Conservation (phyloP, 345 rosid species). For the Citrus mangshanensis region DNA sequence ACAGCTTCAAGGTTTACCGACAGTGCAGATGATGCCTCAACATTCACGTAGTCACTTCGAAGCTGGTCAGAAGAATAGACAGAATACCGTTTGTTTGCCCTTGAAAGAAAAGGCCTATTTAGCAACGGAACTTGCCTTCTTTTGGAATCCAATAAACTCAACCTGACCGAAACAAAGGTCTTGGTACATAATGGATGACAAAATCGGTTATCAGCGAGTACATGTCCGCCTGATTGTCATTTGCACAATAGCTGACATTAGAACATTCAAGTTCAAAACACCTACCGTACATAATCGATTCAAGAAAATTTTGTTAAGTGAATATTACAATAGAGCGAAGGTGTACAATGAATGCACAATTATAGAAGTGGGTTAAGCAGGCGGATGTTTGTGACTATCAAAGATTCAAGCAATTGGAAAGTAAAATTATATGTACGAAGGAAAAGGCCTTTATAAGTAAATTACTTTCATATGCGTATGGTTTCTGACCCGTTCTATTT, state of each 20-base stretch:
- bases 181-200: constrained; percentile 18
- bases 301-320: not conserved
- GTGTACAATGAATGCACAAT: not conserved
- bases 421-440: not conserved
- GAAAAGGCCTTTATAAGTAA: not conserved
- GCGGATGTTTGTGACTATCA: not conserved
- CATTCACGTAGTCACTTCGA: constrained; percentile 32
- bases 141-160: constrained; percentile 22
- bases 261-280: not conserved
- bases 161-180: constrained; percentile 20
- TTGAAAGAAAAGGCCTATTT: constrained; percentile 20
- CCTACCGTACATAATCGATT: not conserved
- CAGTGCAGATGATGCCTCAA: constrained; percentile 28
- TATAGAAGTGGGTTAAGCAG: not conserved
- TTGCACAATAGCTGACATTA: not conserved
- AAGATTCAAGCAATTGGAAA: not conserved
- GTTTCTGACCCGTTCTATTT: not conserved
- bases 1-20: constrained; percentile 32
- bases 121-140: constrained; percentile 21
- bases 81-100: constrained; percentile 27
- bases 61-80: constrained; percentile 44
- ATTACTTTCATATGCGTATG: not conserved
- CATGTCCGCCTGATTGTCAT: constrained; percentile 32
- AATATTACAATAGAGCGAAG: not conserved
- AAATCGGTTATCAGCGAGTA: constrained; percentile 14